Conservation (phyloP, 1,284 basidiomycete genomes). For the Melanopsichium pennsylvanicum region DNA sequence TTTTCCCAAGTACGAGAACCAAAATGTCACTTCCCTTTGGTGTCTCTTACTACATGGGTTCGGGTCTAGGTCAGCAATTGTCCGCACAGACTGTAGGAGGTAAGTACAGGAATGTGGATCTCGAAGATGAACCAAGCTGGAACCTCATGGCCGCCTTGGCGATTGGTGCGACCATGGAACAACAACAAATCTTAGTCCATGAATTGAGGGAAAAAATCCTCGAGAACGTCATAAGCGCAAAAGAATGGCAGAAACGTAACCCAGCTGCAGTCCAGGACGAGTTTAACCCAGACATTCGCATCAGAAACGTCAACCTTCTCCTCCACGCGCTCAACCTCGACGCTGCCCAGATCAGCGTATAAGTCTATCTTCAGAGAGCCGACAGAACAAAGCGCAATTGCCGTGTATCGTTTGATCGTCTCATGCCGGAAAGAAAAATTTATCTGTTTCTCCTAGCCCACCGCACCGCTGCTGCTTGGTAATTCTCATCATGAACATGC, state of each 20-base stretch:
- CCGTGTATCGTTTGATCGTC: no score
- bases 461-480: no score
- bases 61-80: conserved; percentile 43
- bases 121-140: conserved; percentile 89
- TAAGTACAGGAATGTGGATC: conserved; percentile 70
- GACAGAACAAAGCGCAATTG: background rate
- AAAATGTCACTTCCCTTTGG: conserved; percentile 71
- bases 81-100: conserved; percentile 30
- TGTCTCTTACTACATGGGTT: conserved; percentile 65
- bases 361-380: no score
- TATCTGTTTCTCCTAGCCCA: no score
- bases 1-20: conserved; percentile 90
- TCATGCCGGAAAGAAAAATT: no score
- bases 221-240: conserved; percentile 80
- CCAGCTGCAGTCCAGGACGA: conserved; percentile 26
- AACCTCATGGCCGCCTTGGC: conserved; percentile 89
- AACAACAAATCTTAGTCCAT: conserved; percentile 83
- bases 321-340: conserved; percentile 64
- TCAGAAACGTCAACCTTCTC: conserved; percentile 62
- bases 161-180: conserved; percentile 83
- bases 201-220: conserved; percentile 89
- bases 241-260: conserved; percentile 62
- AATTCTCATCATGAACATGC: no score
- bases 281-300: conserved; percentile 45
- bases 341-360: conserved; percentile 63